phyloP scores from a whole-genome alignment of 495 filamentous ascomycete genomes.

The Beverwykella pulmonaria region DNA sequence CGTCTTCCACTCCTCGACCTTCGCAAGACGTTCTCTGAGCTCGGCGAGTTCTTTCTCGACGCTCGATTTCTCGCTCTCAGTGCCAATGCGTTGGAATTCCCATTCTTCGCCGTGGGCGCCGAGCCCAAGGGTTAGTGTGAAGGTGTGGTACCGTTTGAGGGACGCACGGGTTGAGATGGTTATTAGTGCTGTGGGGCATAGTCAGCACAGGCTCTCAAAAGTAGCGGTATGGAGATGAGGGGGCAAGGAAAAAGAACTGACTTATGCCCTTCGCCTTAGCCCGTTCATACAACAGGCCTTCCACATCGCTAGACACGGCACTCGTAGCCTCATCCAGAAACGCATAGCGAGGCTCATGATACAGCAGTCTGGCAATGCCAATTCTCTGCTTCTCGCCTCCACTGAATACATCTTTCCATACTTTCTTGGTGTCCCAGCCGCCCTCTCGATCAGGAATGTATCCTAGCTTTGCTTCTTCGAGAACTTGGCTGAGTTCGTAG shows the following conservation, averaged over 20 bases:
- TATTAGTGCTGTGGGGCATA: constrained; percentile 66
- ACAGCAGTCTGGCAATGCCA: constrained; percentile 84
- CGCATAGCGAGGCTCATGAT: constrained; percentile 92
- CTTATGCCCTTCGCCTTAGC: constrained; percentile 91
- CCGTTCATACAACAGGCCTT: constrained; percentile 88
- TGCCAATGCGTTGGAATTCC: constrained; percentile 92
- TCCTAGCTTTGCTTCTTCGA: constrained; percentile 81
- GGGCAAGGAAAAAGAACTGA: constrained; percentile 49
- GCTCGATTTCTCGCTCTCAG: constrained; percentile 82
- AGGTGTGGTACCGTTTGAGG: constrained; percentile 92
- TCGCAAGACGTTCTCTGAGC: constrained; percentile 72
- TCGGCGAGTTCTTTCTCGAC: constrained; percentile 88
- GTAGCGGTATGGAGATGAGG: neutral
- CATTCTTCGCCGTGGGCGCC: constrained; percentile 68
- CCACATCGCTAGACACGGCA: constrained; percentile 90
- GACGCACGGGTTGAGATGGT: constrained; percentile 92
- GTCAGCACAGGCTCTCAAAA: constrained; percentile 34
- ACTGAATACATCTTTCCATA: constrained; percentile 96
- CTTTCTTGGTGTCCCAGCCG: constrained; percentile 94
- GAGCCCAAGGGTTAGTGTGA: constrained; percentile 78
- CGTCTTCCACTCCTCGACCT: constrained; percentile 81
- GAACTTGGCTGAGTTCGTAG: constrained; percentile 67
- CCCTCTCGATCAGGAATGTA: constrained; percentile 91
- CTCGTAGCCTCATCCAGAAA: constrained; percentile 95
- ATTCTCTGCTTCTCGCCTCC: constrained; percentile 99